Base-by-base conservation (phyloP, 2,329 filamentous ascomycete species). In the Trichophyton verrucosum region DNA sequence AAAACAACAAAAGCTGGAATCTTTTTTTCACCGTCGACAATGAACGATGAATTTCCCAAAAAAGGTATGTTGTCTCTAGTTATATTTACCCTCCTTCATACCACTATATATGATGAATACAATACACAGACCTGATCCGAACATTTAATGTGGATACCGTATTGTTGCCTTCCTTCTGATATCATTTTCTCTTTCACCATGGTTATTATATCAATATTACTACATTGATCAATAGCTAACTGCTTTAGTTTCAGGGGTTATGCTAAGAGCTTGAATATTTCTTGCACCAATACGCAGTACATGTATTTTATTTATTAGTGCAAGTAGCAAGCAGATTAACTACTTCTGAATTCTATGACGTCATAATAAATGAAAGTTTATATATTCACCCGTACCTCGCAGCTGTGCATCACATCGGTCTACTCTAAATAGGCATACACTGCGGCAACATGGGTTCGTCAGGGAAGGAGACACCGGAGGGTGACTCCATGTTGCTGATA, bases 1-100 rank as follows among this genome's bases (percentile, higher is more conserved):
- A 9, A 84, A 80, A 55, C 91, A 96, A 72, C 85, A 81, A 68
- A 89, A 82, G 17, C 81, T 96, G 66, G 84, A 89, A 53, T 81
- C 81, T 0, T 96, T 94, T 76, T 91, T 96, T 73, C 85, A 13
- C 13, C 22, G 11, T n/a, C 22, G 15, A 13, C 27, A 22, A 58
- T 66, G 36, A 42, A 61, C 17, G 13, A 38, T 38, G 8, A 44
- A 15, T 44, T 17, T 38, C 15, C 13, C 58, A 57, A 62, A 58
- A 62, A 58, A 51, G 46, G 61, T 63, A 62, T 62, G 51, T 59
- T 36, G 47, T 47, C 59, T 33, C 61, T 51, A 30, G 6, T 60
- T 68, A 38, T 38, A 13, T 36, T 64, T 63, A 64, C 64, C 27
- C 27, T 30, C 27, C 20, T 57, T 17, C 42, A 38, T 56, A 38